phyloP scores from a whole-genome alignment of 495 filamentous ascomycete species.

The Hypoxylon crocopeplum region DNA sequence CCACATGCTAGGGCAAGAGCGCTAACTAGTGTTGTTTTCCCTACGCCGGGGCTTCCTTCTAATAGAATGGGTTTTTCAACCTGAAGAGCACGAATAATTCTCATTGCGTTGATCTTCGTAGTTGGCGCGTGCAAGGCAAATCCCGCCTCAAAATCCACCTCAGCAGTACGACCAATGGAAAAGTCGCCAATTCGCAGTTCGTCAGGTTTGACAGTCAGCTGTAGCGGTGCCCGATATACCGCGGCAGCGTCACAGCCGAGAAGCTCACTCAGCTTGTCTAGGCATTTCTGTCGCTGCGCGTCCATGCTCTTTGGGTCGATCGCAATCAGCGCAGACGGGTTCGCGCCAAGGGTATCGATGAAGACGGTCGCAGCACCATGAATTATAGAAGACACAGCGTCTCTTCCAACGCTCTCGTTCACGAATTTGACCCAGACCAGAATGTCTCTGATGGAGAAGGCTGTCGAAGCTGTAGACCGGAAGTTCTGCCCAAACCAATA shows the following conservation, averaged over 20 bases:
- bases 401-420: conserved; percentile 62
- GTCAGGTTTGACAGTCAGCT: conserved; percentile 51
- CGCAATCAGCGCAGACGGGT: conserved; percentile 83
- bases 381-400: conserved; percentile 58
- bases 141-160: conserved; percentile 58
- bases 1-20: conserved; percentile 81
- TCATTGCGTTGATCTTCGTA: conserved; percentile 85
- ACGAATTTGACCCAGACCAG: conserved; percentile 94
- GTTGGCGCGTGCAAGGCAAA: conserved; percentile 89
- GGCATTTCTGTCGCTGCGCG: conserved; percentile 70
- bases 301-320: conserved; percentile 64
- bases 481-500: conserved; percentile 89
- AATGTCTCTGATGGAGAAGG: conserved; percentile 87
- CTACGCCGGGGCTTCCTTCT: conserved; percentile 95
- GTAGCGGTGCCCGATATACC: conserved; percentile 65
- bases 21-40: conserved; percentile 91
- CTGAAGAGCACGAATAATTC: conserved; percentile 89
- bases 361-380: conserved; percentile 96
- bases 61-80: conserved; percentile 88
- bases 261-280: conserved; percentile 73
- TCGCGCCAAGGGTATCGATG: conserved; percentile 92
- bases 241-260: conserved; percentile 65
- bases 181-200: conserved; percentile 75
- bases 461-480: conserved; percentile 70
- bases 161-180: conserved; percentile 59